phyloP scores from a whole-genome alignment of 78 protist species.

The Polysphondylium violaceum region DNA sequence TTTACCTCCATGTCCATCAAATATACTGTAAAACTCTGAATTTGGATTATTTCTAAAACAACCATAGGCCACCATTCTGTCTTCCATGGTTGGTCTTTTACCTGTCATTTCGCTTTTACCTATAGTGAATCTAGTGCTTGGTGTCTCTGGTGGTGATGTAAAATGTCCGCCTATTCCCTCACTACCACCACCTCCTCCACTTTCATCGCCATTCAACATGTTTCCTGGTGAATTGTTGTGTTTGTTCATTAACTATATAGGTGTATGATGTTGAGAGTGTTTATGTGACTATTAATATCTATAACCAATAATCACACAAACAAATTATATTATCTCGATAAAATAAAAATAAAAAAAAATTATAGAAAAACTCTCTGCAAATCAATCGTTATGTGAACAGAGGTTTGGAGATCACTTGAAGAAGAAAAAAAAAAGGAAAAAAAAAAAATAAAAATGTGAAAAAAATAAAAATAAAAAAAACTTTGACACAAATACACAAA shows the following conservation, averaged over 20 bases:
- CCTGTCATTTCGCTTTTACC: slow-evolving; percentile 73
- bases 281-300: too few relatives aligned
- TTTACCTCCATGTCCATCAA: slow-evolving; percentile 76
- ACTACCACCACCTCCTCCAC: slow-evolving; percentile 8
- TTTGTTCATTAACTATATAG: slow-evolving; percentile 25
- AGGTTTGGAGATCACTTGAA: neutral
- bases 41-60: slow-evolving; percentile 6
- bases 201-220: too few relatives aligned
- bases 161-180: neutral
- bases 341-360: neutral
- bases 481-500: neutral
- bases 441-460: neutral
- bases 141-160: slow-evolving; percentile 6
- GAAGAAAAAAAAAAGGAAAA: slow-evolving; percentile 8
- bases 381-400: neutral
- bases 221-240: too few relatives aligned
- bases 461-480: slow-evolving; percentile 8
- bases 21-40: slow-evolving; percentile 48
- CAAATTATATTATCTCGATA: neutral
- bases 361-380: neutral
- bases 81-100: slow-evolving; percentile 81
- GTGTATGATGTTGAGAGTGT: neutral
- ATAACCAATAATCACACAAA: neutral
- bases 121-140: slow-evolving; percentile 25
- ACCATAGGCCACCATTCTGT: slow-evolving; percentile 71